phyloP scores from a whole-genome alignment of 345 rosid species.

The Kandelia obovata region DNA sequence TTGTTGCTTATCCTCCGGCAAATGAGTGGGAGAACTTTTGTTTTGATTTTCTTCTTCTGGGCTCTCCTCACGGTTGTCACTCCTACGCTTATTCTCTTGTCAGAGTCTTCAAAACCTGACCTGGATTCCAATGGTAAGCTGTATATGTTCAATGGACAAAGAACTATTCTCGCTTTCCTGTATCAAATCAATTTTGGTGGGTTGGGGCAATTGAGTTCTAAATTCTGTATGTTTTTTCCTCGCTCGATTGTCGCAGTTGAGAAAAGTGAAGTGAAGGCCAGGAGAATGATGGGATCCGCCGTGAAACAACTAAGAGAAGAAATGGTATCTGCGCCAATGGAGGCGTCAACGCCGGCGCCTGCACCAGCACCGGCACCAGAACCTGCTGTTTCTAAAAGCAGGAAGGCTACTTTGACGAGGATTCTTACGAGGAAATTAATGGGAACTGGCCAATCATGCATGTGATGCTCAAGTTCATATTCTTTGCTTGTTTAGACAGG shows the following conservation, averaged over 20 bases:
- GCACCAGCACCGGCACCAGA: constrained; percentile 13
- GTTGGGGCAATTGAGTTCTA: background rate
- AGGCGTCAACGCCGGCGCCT: constrained; percentile 24
- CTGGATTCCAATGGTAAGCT: constrained; percentile 36
- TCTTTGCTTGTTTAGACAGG: background rate
- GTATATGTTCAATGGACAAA: background rate
- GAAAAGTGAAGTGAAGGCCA: constrained; percentile 28
- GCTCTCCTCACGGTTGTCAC: constrained; percentile 80
- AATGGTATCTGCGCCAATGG: constrained; percentile 14
- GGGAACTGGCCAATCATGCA: background rate
- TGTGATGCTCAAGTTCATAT: constrained; percentile 2
- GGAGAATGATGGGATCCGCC: constrained; percentile 44
- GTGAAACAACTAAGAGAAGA: constrained; percentile 21
- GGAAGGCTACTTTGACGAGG: constrained; percentile 15
- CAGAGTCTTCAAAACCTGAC: constrained; percentile 54
- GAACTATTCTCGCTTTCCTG: background rate
- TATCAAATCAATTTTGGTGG: background rate
- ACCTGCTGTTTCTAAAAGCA: constrained; percentile 1
- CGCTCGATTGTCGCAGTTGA: constrained; percentile 20
- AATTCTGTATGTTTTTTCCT: background rate
- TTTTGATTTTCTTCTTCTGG: constrained; percentile 89
- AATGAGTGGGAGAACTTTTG: constrained; percentile 70
- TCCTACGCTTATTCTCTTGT: constrained; percentile 73
- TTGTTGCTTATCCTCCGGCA: constrained; percentile 15
- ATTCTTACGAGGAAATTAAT: constrained; percentile 12